Conservation (phyloP, 2,329 filamentous ascomycete genomes). For the Colletotrichum euphorbiae region DNA sequence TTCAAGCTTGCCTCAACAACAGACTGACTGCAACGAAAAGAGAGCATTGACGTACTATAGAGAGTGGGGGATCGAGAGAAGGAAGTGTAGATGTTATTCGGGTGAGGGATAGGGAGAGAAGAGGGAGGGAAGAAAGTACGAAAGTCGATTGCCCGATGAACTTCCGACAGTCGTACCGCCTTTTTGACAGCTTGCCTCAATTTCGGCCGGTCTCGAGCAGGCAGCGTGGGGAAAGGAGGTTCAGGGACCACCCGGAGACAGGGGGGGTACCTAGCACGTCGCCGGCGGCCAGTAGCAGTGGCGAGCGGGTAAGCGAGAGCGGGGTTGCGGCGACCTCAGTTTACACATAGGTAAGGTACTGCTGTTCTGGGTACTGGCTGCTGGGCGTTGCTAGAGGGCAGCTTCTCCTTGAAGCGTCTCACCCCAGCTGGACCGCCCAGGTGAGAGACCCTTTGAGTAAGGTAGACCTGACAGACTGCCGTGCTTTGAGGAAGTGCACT, state of each 20-base stretch:
- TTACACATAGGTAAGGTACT: conserved; percentile 20
- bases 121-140: conserved; percentile 29
- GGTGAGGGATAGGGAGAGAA: conserved; percentile 41
- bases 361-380: conserved; percentile 16
- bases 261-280: conserved; percentile 27
- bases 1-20: background rate
- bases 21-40: background rate
- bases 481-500: no score
- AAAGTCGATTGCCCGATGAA: conserved; percentile 30
- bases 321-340: conserved; percentile 38
- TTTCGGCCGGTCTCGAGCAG: conserved; percentile 38
- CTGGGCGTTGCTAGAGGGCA: conserved; percentile 9
- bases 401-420: conserved; percentile 24
- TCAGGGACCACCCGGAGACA: conserved; percentile 38
- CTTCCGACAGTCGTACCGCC: conserved; percentile 39
- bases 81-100: conserved; percentile 13
- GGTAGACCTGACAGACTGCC: no score
- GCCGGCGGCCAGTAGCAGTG: conserved; percentile 27
- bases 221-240: conserved; percentile 46
- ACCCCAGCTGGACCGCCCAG: background rate
- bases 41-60: conserved; percentile 8
- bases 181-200: conserved; percentile 52
- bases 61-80: background rate
- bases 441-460: background rate
- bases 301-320: conserved; percentile 27